phyloP scores from a whole-genome alignment of 2,329 filamentous ascomycete genomes.

The Hymenoscyphus fraxineus region DNA sequence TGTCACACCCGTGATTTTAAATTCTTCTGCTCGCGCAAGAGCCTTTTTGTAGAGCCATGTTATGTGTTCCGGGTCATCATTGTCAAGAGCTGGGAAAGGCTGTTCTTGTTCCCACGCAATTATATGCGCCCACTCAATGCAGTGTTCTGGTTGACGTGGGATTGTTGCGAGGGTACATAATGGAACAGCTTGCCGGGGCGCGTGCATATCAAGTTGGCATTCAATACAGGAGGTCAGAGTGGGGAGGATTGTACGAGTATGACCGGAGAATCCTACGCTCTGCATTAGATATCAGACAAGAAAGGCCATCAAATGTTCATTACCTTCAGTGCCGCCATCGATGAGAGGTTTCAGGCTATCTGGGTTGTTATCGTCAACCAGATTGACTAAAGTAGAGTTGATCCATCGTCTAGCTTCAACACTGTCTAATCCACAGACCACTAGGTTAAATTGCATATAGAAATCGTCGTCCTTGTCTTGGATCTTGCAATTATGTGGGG shows the following conservation, averaged over 20 bases:
- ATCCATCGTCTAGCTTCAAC: slow-evolving; percentile 99
- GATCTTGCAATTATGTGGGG: slow-evolving; percentile 88
- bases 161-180: slow-evolving; percentile 96
- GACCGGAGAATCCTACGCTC: slow-evolving; percentile 83
- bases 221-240: slow-evolving; percentile 95
- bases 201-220: slow-evolving; percentile 97
- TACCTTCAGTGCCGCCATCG: slow-evolving; percentile 91
- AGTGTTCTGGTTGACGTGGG: slow-evolving; percentile 94
- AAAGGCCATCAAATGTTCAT: not conserved
- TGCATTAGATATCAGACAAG: not conserved
- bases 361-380: slow-evolving; percentile 79
- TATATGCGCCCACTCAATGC: slow-evolving; percentile 97
- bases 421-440: slow-evolving; percentile 93
- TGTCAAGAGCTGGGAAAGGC: slow-evolving; percentile 82
- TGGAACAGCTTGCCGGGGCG: slow-evolving; percentile 92
- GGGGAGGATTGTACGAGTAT: slow-evolving; percentile 86
- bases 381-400: slow-evolving; percentile 84
- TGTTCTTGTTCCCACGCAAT: slow-evolving; percentile 92
- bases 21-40: slow-evolving; percentile 75
- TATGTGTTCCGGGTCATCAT: slow-evolving; percentile 94
- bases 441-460: slow-evolving; percentile 93
- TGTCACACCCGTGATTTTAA: slow-evolving; percentile 86
- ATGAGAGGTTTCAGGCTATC: slow-evolving; percentile 91
- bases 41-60: slow-evolving; percentile 94
- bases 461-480: slow-evolving; percentile 96